Base-by-base conservation (phyloP, 2,329 filamentous ascomycete genomes). In the Colletotrichum destructivum region DNA sequence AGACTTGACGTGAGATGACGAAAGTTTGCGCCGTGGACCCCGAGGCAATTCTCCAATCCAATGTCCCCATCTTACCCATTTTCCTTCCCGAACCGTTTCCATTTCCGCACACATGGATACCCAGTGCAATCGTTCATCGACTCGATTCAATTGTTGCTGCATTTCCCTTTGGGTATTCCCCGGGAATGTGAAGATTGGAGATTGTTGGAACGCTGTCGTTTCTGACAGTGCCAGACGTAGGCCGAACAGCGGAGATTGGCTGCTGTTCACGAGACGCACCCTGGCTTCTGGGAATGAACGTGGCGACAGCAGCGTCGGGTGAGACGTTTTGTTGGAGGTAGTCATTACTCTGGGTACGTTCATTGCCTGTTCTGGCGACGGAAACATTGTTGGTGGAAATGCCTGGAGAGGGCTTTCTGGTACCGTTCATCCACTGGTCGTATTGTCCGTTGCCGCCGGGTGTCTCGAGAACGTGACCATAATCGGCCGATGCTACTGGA, bases 161-260 rank as follows among this genome's bases (percentile, higher is more conserved):
- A 6, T 31, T 56, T 26, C 51, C 78, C 74, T 81, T 85, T 11
- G 90, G 90, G 77, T 87, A 94, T 75, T 91, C 87, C 13, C 92
- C 92, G 4, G 92, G 92, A 21, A 94, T 88, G 77, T 93, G 91
- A 62, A 94, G 81, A 77, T 91, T 88, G 66, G 90, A 90, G 55
- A 93, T 88, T 38, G 87, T 89, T 15, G 86, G 84, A 8, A 86
- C 83, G 74, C 87, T 86, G 57, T 85, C 82, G 16, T 80, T 82
- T 60, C 84, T 78, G 8, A 57, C 60, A 62, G 74, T 75, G 60
- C 76, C 72, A 11, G 76, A 75, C 1, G 75, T 74, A 3, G 79
- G 79, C 46, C 81, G 77, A 12, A 42, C 35, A 13, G 74, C 68
- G 16, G 75, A 40, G 12, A 23, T 15, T n/a, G 52, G 59, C 12